A percentile compares a stretch with the other conserved stretches of the same genome.
These are phyloP conservation scores for Biscogniauxia sp. DNA, from an alignment of 2,329 filamentous ascomycete genomes.

Conservation along the genomic window DNA sequence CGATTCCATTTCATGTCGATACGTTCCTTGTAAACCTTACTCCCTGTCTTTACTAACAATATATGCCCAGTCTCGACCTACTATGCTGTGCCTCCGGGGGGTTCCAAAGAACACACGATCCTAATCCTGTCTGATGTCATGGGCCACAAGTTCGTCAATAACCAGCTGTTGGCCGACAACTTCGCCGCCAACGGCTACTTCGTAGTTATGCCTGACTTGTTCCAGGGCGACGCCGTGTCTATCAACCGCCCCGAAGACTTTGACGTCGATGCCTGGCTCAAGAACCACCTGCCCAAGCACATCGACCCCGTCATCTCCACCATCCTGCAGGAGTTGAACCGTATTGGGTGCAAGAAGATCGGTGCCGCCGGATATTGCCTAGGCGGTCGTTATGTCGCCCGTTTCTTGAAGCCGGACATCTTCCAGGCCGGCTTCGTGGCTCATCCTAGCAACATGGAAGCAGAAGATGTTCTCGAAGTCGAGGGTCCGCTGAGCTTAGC, in stretches of 20 bases:
- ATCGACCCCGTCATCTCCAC: slow-evolving; percentile 33
- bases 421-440: slow-evolving; percentile 48
- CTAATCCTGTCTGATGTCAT: slow-evolving; percentile 58
- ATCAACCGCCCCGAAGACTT: slow-evolving; percentile 39
- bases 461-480: slow-evolving; percentile 44
- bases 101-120: slow-evolving; percentile 52
- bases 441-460: slow-evolving; percentile 47
- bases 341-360: slow-evolving; percentile 33
- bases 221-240: slow-evolving; percentile 52
- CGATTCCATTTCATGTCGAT: too few relatives aligned
- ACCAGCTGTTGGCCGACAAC: slow-evolving; percentile 52
- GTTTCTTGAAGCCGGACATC: slow-evolving; percentile 39
- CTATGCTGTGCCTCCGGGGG: slow-evolving; percentile 33
- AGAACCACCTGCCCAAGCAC: slow-evolving; percentile 31
- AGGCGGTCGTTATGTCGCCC: slow-evolving; percentile 39
- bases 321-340: slow-evolving; percentile 33
- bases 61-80: slow-evolving; percentile 1
- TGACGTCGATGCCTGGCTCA: slow-evolving; percentile 33
- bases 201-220: slow-evolving; percentile 59
- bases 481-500: slow-evolving; percentile 46
- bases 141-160: slow-evolving; percentile 49
- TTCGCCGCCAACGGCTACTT: slow-evolving; percentile 62
- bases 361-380: slow-evolving; percentile 45
- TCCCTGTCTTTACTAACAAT: background rate
- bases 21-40: background rate